A percentile compares a stretch with the other conserved stretches of the same genome.
Evolutionary conservation across 2,329 filamentous ascomycete genomes (phyloP).

Genomic region (Triangularia setosa): DNA sequence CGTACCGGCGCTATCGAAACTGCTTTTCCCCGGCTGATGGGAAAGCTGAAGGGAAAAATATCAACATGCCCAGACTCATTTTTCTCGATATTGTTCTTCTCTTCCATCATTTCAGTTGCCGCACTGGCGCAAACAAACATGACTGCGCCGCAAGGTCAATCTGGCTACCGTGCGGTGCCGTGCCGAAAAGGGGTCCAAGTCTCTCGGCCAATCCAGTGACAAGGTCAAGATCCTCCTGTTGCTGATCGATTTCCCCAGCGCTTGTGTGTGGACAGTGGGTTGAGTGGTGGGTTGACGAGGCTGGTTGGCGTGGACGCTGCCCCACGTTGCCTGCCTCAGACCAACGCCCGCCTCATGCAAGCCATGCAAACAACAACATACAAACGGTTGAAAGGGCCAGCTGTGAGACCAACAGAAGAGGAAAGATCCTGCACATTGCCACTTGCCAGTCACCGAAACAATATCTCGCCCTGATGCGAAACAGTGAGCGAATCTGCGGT

Average conservation of each 20-base stretch:
- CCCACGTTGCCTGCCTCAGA: background rate
- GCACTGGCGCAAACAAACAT: constrained; percentile 1
- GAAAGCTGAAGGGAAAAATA: background rate
- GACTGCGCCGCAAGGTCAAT: background rate
- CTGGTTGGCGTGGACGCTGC: background rate
- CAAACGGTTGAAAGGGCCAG: background rate
- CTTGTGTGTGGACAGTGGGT: background rate
- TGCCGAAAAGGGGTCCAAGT: background rate
- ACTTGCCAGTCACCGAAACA: constrained; percentile 6
- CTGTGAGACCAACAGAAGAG: background rate
- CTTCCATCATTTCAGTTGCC: background rate
- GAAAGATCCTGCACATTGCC: background rate
- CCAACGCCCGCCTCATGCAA: background rate
- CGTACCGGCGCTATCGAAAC: background rate
- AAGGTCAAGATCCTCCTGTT: background rate
- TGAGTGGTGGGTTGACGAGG: background rate
- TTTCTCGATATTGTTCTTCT: background rate
- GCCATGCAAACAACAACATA: background rate
- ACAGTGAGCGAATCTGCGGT: constrained; percentile 6
- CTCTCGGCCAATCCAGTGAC: background rate
- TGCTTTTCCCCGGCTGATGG: background rate
- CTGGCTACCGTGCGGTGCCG: background rate
- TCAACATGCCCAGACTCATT: background rate
- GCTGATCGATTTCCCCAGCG: background rate
- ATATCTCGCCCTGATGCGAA: background rate